A percentile compares a stretch with the other conserved stretches of the same genome.
Conservation (phyloP, 305 asterid genomes). For the Fraxinus nigra region DNA sequence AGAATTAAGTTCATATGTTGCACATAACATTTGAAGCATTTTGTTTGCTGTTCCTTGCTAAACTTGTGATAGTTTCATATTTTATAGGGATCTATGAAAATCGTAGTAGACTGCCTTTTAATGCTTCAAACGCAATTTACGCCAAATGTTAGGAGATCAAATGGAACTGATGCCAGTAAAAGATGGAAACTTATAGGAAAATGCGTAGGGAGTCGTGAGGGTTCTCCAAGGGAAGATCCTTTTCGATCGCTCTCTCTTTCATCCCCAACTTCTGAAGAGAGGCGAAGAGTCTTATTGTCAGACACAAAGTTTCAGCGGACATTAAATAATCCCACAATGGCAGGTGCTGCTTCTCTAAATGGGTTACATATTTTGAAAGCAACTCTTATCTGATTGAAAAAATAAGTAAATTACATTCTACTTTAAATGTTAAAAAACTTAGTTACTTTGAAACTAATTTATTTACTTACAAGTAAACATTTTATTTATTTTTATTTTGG, state of each 20-base stretch:
- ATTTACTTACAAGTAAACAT: background rate
- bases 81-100: constrained; percentile 76
- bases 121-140: constrained; percentile 55
- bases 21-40: constrained; percentile 1
- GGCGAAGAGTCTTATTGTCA: constrained; percentile 27
- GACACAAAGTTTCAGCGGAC: constrained; percentile 45
- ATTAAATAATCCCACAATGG: constrained; percentile 44
- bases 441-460: background rate
- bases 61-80: background rate
- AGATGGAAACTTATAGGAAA: constrained; percentile 47
- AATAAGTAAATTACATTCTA: background rate
- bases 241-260: constrained; percentile 35
- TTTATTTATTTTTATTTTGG: background rate
- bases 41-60: background rate
- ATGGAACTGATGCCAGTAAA: constrained; percentile 33
- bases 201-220: constrained; percentile 26
- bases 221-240: constrained; percentile 42
- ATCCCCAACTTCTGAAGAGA: constrained; percentile 50
- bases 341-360: constrained; percentile 40
- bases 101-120: constrained; percentile 70
- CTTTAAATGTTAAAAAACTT: background rate
- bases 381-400: background rate
- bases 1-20: background rate
- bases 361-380: background rate
- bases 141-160: constrained; percentile 36